Conservation (phyloP, 2,329 filamentous ascomycete species). For the Botryotinia calthae region DNA sequence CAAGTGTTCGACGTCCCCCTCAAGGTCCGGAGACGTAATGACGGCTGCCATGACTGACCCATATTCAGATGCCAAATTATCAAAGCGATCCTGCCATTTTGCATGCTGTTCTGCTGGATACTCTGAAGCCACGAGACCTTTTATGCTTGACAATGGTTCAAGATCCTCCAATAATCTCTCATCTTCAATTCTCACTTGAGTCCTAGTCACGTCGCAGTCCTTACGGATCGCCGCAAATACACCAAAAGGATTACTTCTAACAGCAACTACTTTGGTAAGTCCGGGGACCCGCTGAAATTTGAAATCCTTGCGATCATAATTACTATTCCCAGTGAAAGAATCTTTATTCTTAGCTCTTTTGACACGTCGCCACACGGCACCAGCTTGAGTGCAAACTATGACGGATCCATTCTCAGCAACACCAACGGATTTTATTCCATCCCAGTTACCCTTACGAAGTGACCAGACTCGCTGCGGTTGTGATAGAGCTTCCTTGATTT, state of each 20-base stretch:
- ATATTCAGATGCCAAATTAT: slow-evolving; percentile 52
- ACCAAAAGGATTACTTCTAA: slow-evolving; percentile 84
- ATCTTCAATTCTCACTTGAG: slow-evolving; percentile 64
- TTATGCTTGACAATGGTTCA: slow-evolving; percentile 65
- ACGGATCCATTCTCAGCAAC: slow-evolving; percentile 93
- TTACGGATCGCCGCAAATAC: slow-evolving; percentile 85
- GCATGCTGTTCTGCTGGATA: slow-evolving; percentile 42
- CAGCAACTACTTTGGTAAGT: slow-evolving; percentile 78
- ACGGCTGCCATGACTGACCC: slow-evolving; percentile 51
- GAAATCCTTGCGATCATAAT: slow-evolving; percentile 77
- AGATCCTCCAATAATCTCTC: slow-evolving; percentile 73
- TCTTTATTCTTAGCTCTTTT: slow-evolving; percentile 80
- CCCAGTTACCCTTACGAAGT: slow-evolving; percentile 63
- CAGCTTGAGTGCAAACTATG: slow-evolving; percentile 88
- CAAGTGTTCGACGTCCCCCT: slow-evolving; percentile 57
- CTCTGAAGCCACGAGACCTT: slow-evolving; percentile 51
- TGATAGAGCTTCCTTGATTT: slow-evolving; percentile 81
- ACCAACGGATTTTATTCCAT: slow-evolving; percentile 80
- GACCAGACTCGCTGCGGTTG: slow-evolving; percentile 83
- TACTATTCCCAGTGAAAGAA: slow-evolving; percentile 46
- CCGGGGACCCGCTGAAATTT: slow-evolving; percentile 92
- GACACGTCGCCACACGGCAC: slow-evolving; percentile 87
- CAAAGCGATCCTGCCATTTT: slow-evolving; percentile 45
- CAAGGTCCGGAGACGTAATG: slow-evolving; percentile 63
- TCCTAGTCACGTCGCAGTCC: slow-evolving; percentile 77